Evolutionary conservation across 805 yeast species (phyloP).

Genomic region (Wickerhamiella kurtzmanii): DNA sequence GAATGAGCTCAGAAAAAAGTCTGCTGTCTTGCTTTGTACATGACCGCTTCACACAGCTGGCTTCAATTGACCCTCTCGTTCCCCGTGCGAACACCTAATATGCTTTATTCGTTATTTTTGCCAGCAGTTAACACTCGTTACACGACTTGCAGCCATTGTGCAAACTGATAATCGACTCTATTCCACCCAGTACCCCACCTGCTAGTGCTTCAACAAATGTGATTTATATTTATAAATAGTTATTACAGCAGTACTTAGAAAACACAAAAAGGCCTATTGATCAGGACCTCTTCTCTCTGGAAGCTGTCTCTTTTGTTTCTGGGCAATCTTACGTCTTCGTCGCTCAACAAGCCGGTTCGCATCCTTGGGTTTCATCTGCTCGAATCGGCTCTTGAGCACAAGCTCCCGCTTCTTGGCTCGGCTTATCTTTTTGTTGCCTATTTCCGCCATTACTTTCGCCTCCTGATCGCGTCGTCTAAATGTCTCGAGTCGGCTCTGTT

Average conservation of each 20-base stretch:
- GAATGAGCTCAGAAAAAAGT: background rate
- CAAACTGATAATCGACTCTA: too few relatives aligned
- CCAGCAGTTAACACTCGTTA: too few relatives aligned
- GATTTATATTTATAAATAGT: too few relatives aligned
- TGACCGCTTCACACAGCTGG: background rate
- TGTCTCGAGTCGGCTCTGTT: slow-evolving; percentile 38
- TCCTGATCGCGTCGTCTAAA: slow-evolving; percentile 66
- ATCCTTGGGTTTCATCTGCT: slow-evolving; percentile 27
- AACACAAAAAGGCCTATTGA: too few relatives aligned
- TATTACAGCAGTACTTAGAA: too few relatives aligned
- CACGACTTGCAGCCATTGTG: too few relatives aligned
- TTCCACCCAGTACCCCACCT: background rate
- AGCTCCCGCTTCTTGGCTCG: slow-evolving; percentile 27
- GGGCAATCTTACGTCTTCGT: slow-evolving; percentile 27
- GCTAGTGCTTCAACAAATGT: too few relatives aligned
- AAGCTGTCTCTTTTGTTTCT: slow-evolving; percentile 29
- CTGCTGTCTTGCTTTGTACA: background rate
- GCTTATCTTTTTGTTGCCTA: slow-evolving; percentile 44
- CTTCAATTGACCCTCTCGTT: background rate
- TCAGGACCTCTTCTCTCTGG: slow-evolving; percentile 19
- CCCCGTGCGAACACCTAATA: too few relatives aligned
- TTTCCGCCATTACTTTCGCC: slow-evolving; percentile 45
- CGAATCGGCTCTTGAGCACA: slow-evolving; percentile 26
- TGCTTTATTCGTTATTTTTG: background rate
- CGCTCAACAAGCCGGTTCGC: slow-evolving; percentile 24